phyloP scores from a whole-genome alignment of 495 filamentous ascomycete genomes.

The Hypoxylon intermedium region DNA sequence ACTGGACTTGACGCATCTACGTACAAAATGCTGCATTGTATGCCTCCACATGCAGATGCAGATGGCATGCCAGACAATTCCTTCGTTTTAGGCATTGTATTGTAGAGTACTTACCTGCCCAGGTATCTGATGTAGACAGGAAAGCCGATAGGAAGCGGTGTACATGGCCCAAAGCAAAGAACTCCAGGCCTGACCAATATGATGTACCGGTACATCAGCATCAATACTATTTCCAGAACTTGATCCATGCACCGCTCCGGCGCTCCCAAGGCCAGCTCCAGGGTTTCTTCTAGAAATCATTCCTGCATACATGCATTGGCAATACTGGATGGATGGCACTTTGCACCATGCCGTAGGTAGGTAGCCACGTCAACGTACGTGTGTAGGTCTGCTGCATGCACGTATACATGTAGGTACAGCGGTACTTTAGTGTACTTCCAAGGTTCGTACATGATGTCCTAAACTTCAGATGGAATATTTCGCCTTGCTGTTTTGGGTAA shows the following conservation, averaged over 20 bases:
- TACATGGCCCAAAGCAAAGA: constrained; percentile 3
- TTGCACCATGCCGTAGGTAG: constrained; percentile 22
- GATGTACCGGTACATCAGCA: neutral
- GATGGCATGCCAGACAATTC: neutral
- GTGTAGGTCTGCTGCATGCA: constrained; percentile 28
- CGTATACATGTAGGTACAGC: constrained; percentile 10
- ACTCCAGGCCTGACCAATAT: constrained; percentile 4
- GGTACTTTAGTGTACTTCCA: constrained; percentile 3
- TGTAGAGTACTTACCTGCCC: constrained; percentile 3
- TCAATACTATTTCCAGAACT: neutral
- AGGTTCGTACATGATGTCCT: neutral
- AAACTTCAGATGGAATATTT: constrained; percentile 6
- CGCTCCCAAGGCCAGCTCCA: constrained; percentile 4
- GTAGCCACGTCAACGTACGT: constrained; percentile 38
- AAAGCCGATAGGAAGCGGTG: constrained; percentile 33
- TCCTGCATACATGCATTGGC: constrained; percentile 19
- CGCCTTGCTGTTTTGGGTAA: constrained; percentile 32
- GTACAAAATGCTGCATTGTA: neutral
- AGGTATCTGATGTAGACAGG: constrained; percentile 11
- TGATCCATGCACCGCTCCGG: constrained; percentile 5
- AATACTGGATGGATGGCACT: constrained; percentile 9
- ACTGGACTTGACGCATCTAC: constrained; percentile 1
- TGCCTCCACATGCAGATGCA: neutral
- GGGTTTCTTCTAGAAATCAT: constrained; percentile 12
- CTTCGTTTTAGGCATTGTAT: neutral